Evolutionary conservation across 2,329 filamentous ascomycete species (phyloP), one percentile per base, ranked within the genome.

Genomic region (Trichoderma oligosporum): DNA sequence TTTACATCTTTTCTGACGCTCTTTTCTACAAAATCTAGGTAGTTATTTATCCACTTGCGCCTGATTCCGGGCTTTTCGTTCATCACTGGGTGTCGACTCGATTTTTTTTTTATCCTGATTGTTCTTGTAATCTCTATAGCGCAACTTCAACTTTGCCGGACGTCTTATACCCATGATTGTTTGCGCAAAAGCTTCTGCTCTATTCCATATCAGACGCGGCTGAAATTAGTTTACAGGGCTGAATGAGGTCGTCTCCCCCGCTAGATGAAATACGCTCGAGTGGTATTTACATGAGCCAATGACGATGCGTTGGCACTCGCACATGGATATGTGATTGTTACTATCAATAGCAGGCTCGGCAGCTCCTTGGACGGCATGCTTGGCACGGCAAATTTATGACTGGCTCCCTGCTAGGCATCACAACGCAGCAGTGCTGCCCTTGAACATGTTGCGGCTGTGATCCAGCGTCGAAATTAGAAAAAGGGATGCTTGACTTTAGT

Each of bases 161-260:
- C n/a, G n/a, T n/a, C n/a, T 18, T 33, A 24, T 27, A 52, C 38
- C 48, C 39, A 36, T 33, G 29, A 44, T 36, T 20, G n/a, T 25
- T 16, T 35, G 39, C 18, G 49, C 39, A 54, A 27, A 16, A 44
- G 11, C 27, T 35, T 20, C 38, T 33, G 18, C 39, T n/a, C 39
- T 27, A 54, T 16, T 36, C n/a, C 27, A 42, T 29, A 38, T 24
- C 20, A 55, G 14, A 42, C n/a, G 51, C 42, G 49, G 56, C 56
- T 58, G 56, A 58, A 33, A 35, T 41, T 58, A 58, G 56, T 25
- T 36, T 45, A 36, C 49, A 58, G 42, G 51, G 49, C 56, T 56
- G 51, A 48, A 58, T n/a, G 33, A 46, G n/a, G 16, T 44, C 41
- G 25, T 51, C 41, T 39, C 24, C 18, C n/a, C 39, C 47, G 41